These are phyloP conservation scores for Tolypocladium inflatum DNA, from an alignment of 2,329 filamentous ascomycete genomes.

Conservation along the genomic window DNA sequence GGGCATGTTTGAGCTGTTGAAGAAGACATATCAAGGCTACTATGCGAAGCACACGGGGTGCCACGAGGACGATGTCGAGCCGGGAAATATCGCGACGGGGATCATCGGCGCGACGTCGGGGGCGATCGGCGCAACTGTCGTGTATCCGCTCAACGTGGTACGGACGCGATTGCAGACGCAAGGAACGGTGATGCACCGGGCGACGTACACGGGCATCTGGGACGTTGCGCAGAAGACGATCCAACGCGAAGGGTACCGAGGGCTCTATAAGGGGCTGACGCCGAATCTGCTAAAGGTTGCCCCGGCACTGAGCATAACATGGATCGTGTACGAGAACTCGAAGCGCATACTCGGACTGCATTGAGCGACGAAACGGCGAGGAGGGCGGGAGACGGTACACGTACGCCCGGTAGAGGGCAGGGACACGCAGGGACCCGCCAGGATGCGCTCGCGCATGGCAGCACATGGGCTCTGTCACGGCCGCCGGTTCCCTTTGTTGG, in stretches of 20 bases:
- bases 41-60: slow-evolving; percentile 61
- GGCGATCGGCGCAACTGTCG: slow-evolving; percentile 83
- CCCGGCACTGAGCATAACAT: slow-evolving; percentile 89
- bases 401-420: not conserved
- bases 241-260: slow-evolving; percentile 70
- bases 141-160: slow-evolving; percentile 91
- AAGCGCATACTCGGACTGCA: slow-evolving; percentile 59
- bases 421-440: not conserved
- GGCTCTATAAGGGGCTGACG: slow-evolving; percentile 89
- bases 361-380: slow-evolving; percentile 5
- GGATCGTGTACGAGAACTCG: slow-evolving; percentile 85
- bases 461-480: not conserved
- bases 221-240: slow-evolving; percentile 83
- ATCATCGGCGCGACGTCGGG: slow-evolving; percentile 86
- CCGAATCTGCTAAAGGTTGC: slow-evolving; percentile 95
- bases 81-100: slow-evolving; percentile 75
- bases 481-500: not conserved
- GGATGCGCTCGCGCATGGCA: not conserved
- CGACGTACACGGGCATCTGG: slow-evolving; percentile 82
- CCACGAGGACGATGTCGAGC: slow-evolving; percentile 74
- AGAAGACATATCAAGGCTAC: slow-evolving; percentile 59
- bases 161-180: slow-evolving; percentile 89
- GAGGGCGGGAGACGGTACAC: not conserved
- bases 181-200: slow-evolving; percentile 82
- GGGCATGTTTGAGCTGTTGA: slow-evolving; percentile 88